Conservation (phyloP, 768 basidiomycete genomes). For the Russula abietina region DNA sequence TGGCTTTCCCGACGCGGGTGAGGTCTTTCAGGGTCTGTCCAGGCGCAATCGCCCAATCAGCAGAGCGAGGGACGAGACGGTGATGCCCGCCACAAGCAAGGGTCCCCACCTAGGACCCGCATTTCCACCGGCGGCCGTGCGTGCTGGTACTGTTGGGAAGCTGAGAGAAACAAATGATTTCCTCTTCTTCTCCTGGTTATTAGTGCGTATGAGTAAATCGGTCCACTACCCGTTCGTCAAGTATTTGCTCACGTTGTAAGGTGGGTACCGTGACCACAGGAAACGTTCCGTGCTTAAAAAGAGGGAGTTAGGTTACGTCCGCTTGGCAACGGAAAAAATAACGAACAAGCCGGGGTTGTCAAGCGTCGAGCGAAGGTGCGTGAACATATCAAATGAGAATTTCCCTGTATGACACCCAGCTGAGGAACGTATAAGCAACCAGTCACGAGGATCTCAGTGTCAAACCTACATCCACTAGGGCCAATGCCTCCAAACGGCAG, state of each 20-base stretch:
- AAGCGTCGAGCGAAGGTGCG: slow-evolving; percentile 57
- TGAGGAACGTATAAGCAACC: slow-evolving; percentile 27
- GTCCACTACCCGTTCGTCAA: neutral
- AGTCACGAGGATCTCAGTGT: slow-evolving; percentile 1
- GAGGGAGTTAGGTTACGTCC: neutral
- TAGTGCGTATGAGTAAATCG: neutral
- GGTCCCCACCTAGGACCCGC: slow-evolving; percentile 24
- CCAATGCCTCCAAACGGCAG: slow-evolving; percentile 74
- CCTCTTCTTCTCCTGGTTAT: slow-evolving; percentile 24
- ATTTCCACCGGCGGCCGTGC: slow-evolving; percentile 31
- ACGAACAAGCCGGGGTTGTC: slow-evolving; percentile 39
- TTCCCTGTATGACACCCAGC: slow-evolving; percentile 70
- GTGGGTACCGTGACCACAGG: slow-evolving; percentile 35
- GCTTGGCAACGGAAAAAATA: neutral
- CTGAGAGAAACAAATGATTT: slow-evolving; percentile 30
- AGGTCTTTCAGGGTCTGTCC: neutral
- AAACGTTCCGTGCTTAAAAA: slow-evolving; percentile 32
- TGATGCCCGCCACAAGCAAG: slow-evolving; percentile 38
- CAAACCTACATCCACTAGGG: slow-evolving; percentile 57
- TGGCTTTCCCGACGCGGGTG: neutral
- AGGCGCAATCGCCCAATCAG: slow-evolving; percentile 7
- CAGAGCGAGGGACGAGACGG: slow-evolving; percentile 30
- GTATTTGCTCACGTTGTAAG: slow-evolving; percentile 33
- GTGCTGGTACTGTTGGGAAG: slow-evolving; percentile 37
- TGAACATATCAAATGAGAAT: slow-evolving; percentile 70